Evolutionary conservation across 2,329 filamentous ascomycete species (phyloP).

Genomic region (Colletotrichum cuscutae): DNA sequence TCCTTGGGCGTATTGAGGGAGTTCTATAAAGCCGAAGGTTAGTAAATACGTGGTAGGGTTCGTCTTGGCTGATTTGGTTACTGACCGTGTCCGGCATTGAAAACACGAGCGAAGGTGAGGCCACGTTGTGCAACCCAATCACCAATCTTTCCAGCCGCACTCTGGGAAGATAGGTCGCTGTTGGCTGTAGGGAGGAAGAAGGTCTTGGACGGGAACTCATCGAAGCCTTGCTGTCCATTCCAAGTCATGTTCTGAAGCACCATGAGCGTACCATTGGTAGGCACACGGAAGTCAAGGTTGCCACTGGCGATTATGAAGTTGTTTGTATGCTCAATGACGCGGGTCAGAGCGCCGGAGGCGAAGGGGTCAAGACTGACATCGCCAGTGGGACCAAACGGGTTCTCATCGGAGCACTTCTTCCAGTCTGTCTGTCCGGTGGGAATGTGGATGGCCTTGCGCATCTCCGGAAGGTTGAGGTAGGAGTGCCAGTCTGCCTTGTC

Average conservation of each 20-base stretch:
- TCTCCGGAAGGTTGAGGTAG: slow-evolving; percentile 78
- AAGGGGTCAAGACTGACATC: slow-evolving; percentile 58
- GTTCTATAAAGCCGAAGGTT: not conserved
- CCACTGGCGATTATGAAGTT: slow-evolving; percentile 81
- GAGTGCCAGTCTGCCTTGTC: slow-evolving; percentile 67
- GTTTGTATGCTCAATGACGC: slow-evolving; percentile 78
- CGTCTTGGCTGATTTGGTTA: not conserved
- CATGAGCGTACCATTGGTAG: slow-evolving; percentile 75
- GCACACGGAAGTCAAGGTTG: slow-evolving; percentile 73
- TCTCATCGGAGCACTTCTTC: slow-evolving; percentile 55
- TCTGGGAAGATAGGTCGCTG: slow-evolving; percentile 21
- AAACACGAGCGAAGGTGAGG: slow-evolving; percentile 16
- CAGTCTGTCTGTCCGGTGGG: slow-evolving; percentile 49
- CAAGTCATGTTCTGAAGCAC: slow-evolving; percentile 86
- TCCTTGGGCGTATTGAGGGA: slow-evolving; percentile 9
- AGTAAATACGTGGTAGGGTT: not conserved
- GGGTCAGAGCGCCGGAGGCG: slow-evolving; percentile 68
- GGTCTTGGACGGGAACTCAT: slow-evolving; percentile 65
- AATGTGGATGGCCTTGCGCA: slow-evolving; percentile 76
- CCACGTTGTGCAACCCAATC: slow-evolving; percentile 23
- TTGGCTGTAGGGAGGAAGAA: slow-evolving; percentile 70
- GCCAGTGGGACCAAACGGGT: slow-evolving; percentile 48
- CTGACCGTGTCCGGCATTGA: slow-evolving; percentile 12
- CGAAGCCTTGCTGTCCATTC: slow-evolving; percentile 77
- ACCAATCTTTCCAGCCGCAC: slow-evolving; percentile 16